Percentiles rank a stretch among this genome's conserved stretches.
phyloP scores from a whole-genome alignment of 2,329 filamentous ascomycete genomes.

The Neobulgaria alba region DNA sequence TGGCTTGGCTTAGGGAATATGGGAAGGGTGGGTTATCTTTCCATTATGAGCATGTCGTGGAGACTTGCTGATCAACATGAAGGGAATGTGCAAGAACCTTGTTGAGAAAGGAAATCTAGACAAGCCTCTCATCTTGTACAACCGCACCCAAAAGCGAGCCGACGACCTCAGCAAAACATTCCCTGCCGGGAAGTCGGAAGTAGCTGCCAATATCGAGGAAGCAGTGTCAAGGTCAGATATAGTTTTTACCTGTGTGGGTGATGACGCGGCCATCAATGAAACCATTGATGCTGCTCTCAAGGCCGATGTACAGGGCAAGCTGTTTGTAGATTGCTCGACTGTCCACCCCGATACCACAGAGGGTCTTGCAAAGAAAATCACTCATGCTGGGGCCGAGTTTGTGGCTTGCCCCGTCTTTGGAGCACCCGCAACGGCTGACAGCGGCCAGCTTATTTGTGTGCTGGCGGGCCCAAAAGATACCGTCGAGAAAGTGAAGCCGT shows the following conservation, averaged over 20 bases:
- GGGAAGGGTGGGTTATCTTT: slow-evolving; percentile 53
- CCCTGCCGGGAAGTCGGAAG: slow-evolving; percentile 51
- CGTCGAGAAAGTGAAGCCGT: slow-evolving; percentile 59
- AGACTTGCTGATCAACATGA: too few relatives aligned
- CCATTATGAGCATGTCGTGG: neutral
- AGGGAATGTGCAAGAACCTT: slow-evolving; percentile 75
- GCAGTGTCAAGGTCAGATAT: slow-evolving; percentile 63
- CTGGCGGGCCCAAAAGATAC: slow-evolving; percentile 55
- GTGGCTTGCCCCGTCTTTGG: slow-evolving; percentile 67
- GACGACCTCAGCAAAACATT: slow-evolving; percentile 54
- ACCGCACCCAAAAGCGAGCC: slow-evolving; percentile 63
- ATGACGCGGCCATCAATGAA: slow-evolving; percentile 63
- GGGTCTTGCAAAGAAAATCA: slow-evolving; percentile 49
- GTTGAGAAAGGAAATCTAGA: slow-evolving; percentile 66
- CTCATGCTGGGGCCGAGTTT: slow-evolving; percentile 58
- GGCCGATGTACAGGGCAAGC: slow-evolving; percentile 55
- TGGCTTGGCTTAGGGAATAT: slow-evolving; percentile 87
- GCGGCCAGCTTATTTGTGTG: slow-evolving; percentile 63
- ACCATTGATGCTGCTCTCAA: slow-evolving; percentile 51
- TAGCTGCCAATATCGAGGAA: slow-evolving; percentile 55
- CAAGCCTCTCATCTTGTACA: slow-evolving; percentile 68
- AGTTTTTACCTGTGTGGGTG: slow-evolving; percentile 73
- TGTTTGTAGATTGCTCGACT: slow-evolving; percentile 82
- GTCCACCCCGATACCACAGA: slow-evolving; percentile 77
- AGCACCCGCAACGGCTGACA: slow-evolving; percentile 60